Base-by-base conservation (phyloP, 768 basidiomycete genomes). In the Cyclocybe aegerita region DNA sequence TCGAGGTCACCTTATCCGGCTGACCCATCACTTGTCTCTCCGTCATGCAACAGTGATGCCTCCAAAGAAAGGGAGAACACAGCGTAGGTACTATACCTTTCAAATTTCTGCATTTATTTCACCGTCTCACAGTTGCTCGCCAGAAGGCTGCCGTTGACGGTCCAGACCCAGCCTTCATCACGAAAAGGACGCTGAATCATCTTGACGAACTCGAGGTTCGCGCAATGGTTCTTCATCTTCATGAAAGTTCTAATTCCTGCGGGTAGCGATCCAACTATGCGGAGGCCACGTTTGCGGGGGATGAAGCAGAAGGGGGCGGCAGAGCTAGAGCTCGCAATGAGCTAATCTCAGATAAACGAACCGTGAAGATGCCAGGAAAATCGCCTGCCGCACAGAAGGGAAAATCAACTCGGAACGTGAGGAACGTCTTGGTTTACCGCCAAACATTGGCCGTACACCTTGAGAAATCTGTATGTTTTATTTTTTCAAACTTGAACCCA, bases 121-220 rank as follows among this genome's bases (percentile, higher is more conserved):
- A 48, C 41, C 45, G 36, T 39, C 41, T 50, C 39, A 30, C 48
- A 79, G 77, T 72, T 70, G 76, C 77, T 43, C 74, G 78, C n/a
- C 76, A 82, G 57, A 70, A 78, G 29, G 76, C 75, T 54, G 62
- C 65, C 9, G 57, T 70, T 35, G 71, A 74, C 43, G 65, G 66
- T 15, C 67, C 88, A 14, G 73, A 83, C 9, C 73, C 82, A 0
- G 88, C 91, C 48, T 68, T 88, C 40, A 76, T 93, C 49, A 81
- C 85, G 8, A 90, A 87, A 64, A 82, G 91, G 50, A 87, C 82
- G 7, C 85, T 80, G 65, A 73, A 83, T 37, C 90, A 88, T 66
- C 78, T 94, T 7, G 89, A 89, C 54, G 91, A 94, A 65, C 84
- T 94, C 43, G 91, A 94, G 79, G 90, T 86, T 58, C 52, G 52